Percentiles rank a stretch among this genome's conserved stretches.
Evolutionary conservation across 169 alveolate genomes (phyloP).

Genomic region (Babesia caballi): DNA sequence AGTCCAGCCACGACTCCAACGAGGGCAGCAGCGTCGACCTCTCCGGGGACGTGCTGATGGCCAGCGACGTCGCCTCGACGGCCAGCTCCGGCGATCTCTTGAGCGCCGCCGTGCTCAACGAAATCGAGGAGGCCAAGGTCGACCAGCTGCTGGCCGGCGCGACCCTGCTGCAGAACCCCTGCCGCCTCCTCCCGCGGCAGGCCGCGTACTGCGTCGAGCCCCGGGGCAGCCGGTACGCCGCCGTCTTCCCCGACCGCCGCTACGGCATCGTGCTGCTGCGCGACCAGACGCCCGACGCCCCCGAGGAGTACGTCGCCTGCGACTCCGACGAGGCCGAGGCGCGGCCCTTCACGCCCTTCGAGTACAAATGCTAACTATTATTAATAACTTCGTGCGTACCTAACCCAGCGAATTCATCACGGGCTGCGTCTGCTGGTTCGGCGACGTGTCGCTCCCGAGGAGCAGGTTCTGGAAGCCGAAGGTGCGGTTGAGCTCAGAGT

Average conservation of each 20-base stretch:
- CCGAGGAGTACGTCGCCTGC: conserved; percentile 58
- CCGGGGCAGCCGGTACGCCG: conserved; percentile 79
- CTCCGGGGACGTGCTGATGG: conserved; percentile 38
- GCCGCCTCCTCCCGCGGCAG: conserved; percentile 88
- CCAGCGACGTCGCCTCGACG: conserved; percentile 34
- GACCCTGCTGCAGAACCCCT: conserved; percentile 83
- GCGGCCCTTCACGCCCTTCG: conserved; percentile 65
- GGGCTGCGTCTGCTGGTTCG: conserved; percentile 7
- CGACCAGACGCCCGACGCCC: conserved; percentile 68
- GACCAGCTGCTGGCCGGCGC: conserved; percentile 17
- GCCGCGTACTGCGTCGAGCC: conserved; percentile 74
- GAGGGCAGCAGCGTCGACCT: conserved; percentile 65
- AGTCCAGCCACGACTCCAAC: conserved; percentile 70
- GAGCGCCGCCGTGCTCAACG: conserved; percentile 19
- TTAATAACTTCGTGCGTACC: neutral
- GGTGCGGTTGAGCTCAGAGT: conserved; percentile 23
- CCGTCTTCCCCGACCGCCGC: conserved; percentile 82
- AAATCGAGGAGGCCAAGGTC: conserved; percentile 27
- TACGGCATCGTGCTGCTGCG: conserved; percentile 82
- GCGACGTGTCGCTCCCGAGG: conserved; percentile 31
- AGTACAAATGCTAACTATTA: conserved; percentile 10
- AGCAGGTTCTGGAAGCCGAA: conserved; percentile 51
- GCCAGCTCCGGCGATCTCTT: conserved; percentile 4
- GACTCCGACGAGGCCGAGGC: conserved; percentile 57
- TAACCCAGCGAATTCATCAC: conserved; percentile 22